A percentile compares a stretch with the other conserved stretches of the same genome.
phyloP scores from a whole-genome alignment of 148 eudicot species.

The Rhododendron molle region DNA sequence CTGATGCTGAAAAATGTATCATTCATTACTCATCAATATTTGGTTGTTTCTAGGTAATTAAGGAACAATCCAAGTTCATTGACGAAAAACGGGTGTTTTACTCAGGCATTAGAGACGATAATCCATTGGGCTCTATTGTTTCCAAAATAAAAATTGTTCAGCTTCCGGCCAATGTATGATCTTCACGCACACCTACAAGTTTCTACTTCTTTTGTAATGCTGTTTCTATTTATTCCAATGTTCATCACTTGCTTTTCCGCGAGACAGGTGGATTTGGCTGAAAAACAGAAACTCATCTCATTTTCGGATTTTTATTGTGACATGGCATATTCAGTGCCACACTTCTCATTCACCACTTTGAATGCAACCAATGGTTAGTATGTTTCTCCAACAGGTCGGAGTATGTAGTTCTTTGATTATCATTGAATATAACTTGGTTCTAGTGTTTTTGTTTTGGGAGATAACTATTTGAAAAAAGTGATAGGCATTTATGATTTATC shows the following conservation, averaged over 20 bases:
- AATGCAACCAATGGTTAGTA: constrained; percentile 9
- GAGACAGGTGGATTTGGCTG: constrained; percentile 20
- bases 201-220: not conserved
- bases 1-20: not conserved
- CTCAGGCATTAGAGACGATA: constrained; percentile 30
- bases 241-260: not conserved
- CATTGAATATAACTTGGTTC: not conserved
- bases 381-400: too few species aligned
- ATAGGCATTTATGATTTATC: not conserved
- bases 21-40: constrained; percentile 1
- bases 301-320: constrained; percentile 36
- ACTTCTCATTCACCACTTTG: constrained; percentile 33
- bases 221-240: not conserved
- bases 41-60: constrained; percentile 20
- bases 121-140: constrained; percentile 19
- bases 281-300: constrained; percentile 13
- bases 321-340: constrained; percentile 34
- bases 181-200: not conserved
- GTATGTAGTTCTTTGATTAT: not conserved
- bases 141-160: constrained; percentile 20
- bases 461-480: not conserved
- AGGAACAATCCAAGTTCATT: constrained; percentile 18
- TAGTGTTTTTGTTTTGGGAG: not conserved
- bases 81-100: constrained; percentile 24
- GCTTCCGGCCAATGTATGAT: constrained; percentile 18